These are phyloP conservation scores for Rachicladosporium sp. DNA, from an alignment of 2,329 filamentous ascomycete genomes.

Conservation along the genomic window DNA sequence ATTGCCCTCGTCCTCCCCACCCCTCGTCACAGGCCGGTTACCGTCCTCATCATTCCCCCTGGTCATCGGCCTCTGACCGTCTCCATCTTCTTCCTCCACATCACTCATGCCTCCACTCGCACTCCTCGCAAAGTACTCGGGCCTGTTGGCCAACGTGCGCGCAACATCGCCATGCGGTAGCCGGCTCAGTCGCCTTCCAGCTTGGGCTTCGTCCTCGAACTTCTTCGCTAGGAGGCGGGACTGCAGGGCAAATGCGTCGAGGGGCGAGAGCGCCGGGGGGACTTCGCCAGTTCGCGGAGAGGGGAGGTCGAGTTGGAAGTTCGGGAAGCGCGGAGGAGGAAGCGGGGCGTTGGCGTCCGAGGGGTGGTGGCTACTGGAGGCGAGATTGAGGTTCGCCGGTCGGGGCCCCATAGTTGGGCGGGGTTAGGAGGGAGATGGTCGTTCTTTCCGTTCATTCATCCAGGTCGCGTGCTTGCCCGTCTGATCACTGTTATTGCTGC, in stretches of 20 bases:
- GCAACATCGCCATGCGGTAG: slow-evolving; percentile 72
- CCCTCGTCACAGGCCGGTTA: too few relatives aligned
- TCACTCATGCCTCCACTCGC: slow-evolving; percentile 27
- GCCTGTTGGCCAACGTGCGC: slow-evolving; percentile 65
- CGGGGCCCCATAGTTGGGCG: slow-evolving; percentile 17
- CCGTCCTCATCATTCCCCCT: too few relatives aligned
- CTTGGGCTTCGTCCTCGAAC: slow-evolving; percentile 61
- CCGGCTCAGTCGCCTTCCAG: slow-evolving; percentile 70
- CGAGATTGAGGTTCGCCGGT: slow-evolving; percentile 13
- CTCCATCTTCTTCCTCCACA: slow-evolving; percentile 8
- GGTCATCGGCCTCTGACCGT: too few relatives aligned
- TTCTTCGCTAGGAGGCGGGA: slow-evolving; percentile 78
- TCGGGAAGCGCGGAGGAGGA: slow-evolving; percentile 14
- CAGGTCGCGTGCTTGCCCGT: too few relatives aligned
- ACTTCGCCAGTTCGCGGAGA: slow-evolving; percentile 44
- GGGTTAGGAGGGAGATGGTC: too few relatives aligned
- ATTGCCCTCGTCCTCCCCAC: too few relatives aligned
- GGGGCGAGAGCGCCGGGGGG: slow-evolving; percentile 80
- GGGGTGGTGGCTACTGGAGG: background rate
- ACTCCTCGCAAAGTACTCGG: slow-evolving; percentile 61
- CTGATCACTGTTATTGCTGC: too few relatives aligned
- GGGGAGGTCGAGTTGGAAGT: slow-evolving; percentile 27
- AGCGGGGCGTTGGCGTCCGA: slow-evolving; percentile 9
- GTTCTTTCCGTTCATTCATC: too few relatives aligned
- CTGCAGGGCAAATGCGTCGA: slow-evolving; percentile 90